A percentile compares a stretch with the other conserved stretches of the same genome.
These are phyloP conservation scores for Calonectria pseudoreteaudii DNA, from an alignment of 2,329 filamentous ascomycete species.

Conservation along the genomic window DNA sequence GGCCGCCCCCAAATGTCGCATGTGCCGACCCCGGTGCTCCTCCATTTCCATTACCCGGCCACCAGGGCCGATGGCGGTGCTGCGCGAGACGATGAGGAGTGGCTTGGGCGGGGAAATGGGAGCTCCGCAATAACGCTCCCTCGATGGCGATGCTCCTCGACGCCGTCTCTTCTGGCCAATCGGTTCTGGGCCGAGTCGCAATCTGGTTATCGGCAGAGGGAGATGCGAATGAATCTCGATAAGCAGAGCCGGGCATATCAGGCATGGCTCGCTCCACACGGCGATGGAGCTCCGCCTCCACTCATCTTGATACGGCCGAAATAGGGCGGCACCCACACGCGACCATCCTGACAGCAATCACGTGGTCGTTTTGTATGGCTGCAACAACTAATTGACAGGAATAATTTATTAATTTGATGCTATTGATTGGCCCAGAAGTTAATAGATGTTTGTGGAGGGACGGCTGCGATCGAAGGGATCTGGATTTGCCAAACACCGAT, in stretches of 20 bases:
- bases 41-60: background rate
- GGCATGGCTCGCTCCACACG: background rate
- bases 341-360: background rate
- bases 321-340: background rate
- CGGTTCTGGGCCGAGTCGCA: background rate
- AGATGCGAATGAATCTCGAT: background rate
- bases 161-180: background rate
- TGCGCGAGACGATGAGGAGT: background rate
- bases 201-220: background rate
- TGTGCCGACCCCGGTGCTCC: slow-evolving; percentile 1
- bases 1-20: background rate
- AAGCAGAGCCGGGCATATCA: background rate
- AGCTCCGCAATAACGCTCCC: background rate
- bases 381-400: background rate
- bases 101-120: background rate
- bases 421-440: background rate
- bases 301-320: background rate
- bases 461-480: background rate
- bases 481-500: background rate
- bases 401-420: background rate
- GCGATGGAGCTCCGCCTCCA: slow-evolving; percentile 3
- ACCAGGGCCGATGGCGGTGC: background rate
- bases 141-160: background rate
- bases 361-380: background rate
- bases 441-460: background rate